Percentiles rank a stretch among this genome's conserved stretches.
These are phyloP conservation scores for Ceriops decandra DNA, from an alignment of 345 rosid genomes.

Conservation along the genomic window DNA sequence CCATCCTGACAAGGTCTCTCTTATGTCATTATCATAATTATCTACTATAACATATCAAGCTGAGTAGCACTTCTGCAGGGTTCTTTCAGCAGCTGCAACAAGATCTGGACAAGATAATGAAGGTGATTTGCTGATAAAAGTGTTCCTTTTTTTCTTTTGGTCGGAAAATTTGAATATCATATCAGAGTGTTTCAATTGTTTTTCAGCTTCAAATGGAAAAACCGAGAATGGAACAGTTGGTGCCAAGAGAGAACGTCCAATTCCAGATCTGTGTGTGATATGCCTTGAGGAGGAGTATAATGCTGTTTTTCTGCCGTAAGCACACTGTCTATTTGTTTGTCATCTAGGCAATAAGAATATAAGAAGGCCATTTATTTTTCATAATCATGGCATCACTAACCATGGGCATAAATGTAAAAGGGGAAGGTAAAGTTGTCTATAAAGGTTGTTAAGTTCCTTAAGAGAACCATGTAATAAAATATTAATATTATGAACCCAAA, in stretches of 20 bases:
- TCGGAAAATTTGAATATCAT: conserved; percentile 6
- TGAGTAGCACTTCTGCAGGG: conserved; percentile 47
- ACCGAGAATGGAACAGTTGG: conserved; percentile 44
- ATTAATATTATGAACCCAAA: too few relatives aligned
- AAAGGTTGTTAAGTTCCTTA: not conserved
- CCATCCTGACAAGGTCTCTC: not conserved
- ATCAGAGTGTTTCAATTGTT: conserved; percentile 14
- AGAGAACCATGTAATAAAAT: not conserved
- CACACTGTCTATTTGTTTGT: not conserved
- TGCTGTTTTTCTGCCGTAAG: conserved; percentile 89
- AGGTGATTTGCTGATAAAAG: conserved; percentile 36
- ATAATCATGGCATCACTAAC: not conserved
- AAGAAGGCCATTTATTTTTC: not conserved
- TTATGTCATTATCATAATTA: not conserved
- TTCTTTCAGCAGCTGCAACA: conserved; percentile 83
- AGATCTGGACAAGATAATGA: conserved; percentile 54
- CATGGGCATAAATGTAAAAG: not conserved
- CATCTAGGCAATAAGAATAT: not conserved
- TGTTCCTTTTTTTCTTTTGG: not conserved
- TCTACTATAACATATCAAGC: conserved; percentile 17
- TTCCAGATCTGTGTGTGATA: conserved; percentile 92
- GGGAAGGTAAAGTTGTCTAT: not conserved
- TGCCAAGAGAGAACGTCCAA: conserved; percentile 48
- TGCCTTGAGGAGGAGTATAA: conserved; percentile 94
- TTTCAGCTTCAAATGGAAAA: conserved; percentile 46